phyloP scores from a whole-genome alignment of 129 eudicot species.

The Glebionis coronaria region DNA sequence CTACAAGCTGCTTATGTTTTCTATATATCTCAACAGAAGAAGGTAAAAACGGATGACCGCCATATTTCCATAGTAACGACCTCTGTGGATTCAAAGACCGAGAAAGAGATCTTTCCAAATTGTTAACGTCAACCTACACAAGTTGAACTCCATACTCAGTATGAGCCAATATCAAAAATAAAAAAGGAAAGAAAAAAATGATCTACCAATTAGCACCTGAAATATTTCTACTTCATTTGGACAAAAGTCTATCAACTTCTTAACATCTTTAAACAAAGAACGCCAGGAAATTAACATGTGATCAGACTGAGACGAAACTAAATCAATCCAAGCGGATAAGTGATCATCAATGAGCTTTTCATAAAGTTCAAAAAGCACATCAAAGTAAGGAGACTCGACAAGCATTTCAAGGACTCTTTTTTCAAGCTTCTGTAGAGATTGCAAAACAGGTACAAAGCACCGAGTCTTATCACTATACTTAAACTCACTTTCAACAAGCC shows the following conservation, averaged over 20 bases:
- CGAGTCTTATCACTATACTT: slow-evolving; percentile 27
- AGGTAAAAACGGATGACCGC: slow-evolving; percentile 88
- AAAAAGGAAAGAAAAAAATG: background rate
- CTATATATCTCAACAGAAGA: slow-evolving; percentile 49
- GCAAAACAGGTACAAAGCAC: slow-evolving; percentile 41
- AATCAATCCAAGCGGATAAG: slow-evolving; percentile 56
- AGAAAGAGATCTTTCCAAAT: slow-evolving; percentile 37
- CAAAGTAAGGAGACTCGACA: slow-evolving; percentile 57
- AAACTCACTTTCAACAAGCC: slow-evolving; percentile 51
- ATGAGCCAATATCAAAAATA: background rate
- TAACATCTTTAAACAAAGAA: slow-evolving; percentile 45
- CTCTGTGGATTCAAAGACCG: slow-evolving; percentile 53
- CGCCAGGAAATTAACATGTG: slow-evolving; percentile 56
- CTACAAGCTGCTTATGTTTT: slow-evolving; percentile 48
- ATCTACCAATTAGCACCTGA: slow-evolving; percentile 40
- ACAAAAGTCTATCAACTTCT: slow-evolving; percentile 46
- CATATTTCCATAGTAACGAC: slow-evolving; percentile 81
- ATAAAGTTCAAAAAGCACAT: slow-evolving; percentile 46
- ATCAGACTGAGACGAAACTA: slow-evolving; percentile 44
- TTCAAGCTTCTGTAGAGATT: slow-evolving; percentile 50
- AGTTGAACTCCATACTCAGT: background rate
- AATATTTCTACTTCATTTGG: slow-evolving; percentile 52
- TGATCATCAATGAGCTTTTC: slow-evolving; percentile 65
- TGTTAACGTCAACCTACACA: slow-evolving; percentile 43
- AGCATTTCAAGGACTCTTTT: slow-evolving; percentile 57